Percentiles rank a stretch among this genome's conserved stretches.
Conservation (phyloP, 2,329 filamentous ascomycete species). For the Sporothrix protearum region DNA sequence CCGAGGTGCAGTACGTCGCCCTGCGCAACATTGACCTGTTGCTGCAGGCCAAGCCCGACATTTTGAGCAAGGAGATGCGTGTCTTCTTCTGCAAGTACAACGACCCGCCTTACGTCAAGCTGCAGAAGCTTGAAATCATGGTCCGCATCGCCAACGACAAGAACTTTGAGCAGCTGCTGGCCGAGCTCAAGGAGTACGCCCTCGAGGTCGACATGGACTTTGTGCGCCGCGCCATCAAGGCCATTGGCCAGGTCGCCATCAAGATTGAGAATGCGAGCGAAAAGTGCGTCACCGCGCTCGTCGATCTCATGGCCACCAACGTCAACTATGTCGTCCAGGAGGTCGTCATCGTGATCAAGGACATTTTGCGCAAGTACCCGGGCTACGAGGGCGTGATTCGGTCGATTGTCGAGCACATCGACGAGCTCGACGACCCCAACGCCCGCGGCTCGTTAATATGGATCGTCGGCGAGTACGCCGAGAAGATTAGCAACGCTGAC, state of each 20-base stretch:
- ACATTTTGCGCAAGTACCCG: constrained; percentile 95
- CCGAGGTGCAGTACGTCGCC: constrained; percentile 97
- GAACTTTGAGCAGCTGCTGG: constrained; percentile 90
- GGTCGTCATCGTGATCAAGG: constrained; percentile 97
- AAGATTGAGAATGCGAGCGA: constrained; percentile 95
- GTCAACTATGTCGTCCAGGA: constrained; percentile 99
- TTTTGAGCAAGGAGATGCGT: constrained; percentile 92
- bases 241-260: constrained; percentile 96
- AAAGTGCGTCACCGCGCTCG: constrained; percentile 88
- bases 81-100: constrained; percentile 99
- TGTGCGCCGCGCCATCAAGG: constrained; percentile 86
- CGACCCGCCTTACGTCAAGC: constrained; percentile 93
- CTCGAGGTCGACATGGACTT: constrained; percentile 99
- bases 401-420: constrained; percentile 91
- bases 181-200: constrained; percentile 95
- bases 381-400: constrained; percentile 98
- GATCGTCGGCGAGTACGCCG: constrained; percentile 98
- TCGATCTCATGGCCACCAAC: constrained; percentile 94
- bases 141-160: constrained; percentile 96
- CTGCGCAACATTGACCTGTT: constrained; percentile 93
- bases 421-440: constrained; percentile 91
- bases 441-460: constrained; percentile 90
- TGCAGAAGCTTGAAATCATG: constrained; percentile 98
- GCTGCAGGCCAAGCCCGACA: constrained; percentile 92
- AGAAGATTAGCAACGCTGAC: constrained; percentile 98